phyloP scores from a whole-genome alignment of 208 protist genomes.

The Trypanosoma avium region DNA sequence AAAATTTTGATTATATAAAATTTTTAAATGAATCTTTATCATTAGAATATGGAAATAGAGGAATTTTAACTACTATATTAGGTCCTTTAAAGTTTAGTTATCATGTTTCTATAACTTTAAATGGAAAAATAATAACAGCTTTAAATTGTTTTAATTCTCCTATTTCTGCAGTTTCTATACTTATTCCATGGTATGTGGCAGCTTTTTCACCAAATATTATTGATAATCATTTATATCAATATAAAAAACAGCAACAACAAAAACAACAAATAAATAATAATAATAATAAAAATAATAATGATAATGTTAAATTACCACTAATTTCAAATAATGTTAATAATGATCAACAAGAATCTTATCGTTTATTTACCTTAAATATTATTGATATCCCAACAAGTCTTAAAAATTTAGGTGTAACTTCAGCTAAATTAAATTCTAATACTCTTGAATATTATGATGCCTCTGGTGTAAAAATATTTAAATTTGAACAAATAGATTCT shows the following conservation, averaged over 20 bases:
- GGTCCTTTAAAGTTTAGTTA: conserved; percentile 13
- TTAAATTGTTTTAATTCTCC: conserved; percentile 14
- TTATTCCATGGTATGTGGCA: conserved; percentile 21
- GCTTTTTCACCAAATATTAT: neutral
- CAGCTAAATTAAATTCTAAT: neutral
- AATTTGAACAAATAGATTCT: conserved; percentile 26
- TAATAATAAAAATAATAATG: too few relatives aligned
- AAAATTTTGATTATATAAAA: neutral
- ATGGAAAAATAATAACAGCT: conserved; percentile 15
- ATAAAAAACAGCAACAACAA: too few relatives aligned
- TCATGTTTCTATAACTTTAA: conserved; percentile 5
- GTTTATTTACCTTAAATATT: neutral
- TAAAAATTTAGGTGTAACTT: conserved; percentile 12
- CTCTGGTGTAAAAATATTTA: neutral
- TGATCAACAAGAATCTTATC: neutral
- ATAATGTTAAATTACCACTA: too few relatives aligned
- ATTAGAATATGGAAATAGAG: conserved; percentile 16
- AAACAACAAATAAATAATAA: neutral
- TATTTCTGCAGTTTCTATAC: conserved; percentile 1
- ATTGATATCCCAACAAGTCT: conserved; percentile 19
- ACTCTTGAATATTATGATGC: conserved; percentile 18
- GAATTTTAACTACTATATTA: neutral
- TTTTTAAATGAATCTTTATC: conserved; percentile 23
- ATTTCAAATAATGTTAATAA: too few relatives aligned
- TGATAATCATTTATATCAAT: neutral